Base-by-base conservation (phyloP, 805 yeast species). In the Maudiozyma saulgeensis region DNA sequence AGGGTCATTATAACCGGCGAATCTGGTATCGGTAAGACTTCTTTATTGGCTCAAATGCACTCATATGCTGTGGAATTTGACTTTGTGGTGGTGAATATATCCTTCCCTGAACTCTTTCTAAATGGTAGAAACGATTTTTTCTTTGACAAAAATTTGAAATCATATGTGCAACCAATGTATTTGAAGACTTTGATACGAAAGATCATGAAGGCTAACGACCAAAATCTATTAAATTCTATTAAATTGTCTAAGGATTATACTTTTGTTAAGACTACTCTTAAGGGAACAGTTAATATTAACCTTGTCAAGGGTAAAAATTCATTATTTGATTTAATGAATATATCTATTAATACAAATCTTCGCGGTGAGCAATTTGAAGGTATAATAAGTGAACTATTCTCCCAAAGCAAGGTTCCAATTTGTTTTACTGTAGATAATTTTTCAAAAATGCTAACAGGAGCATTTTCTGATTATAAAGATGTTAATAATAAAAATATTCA, bases 111-210 rank as follows among this genome's bases (percentile, higher is more conserved):
- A 38, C 67, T 70, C 31, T 71, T 87, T 21, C 70, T 80, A n/a
- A 80, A 85, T 55, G 97, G 96, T 47, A 70, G 85, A 23, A 75
- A 72, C 48, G 95, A 86, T 64, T 86, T 80, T 60, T 72, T 76
- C 52, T 76, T 65, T 53, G 84, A 82, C 64, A 66, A 70, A 26
- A 67, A 68, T 41, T 61, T 76, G 28, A 64, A 68, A 21, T 56
- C 71, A 41, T 84, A 81, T 64, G 84, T 79, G 45, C 96, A 89
- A 68, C 96, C 91, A 51, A 84, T 84, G 91, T 78, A 73, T 60
- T 68, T 84, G 46, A 79, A 80, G 59, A 73, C 75, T 44, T 74
- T 87, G 63, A 61, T 87, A 52, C 69, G 71, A 52, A 80, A 79
- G 61, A 67, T 79, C 37, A 60, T 67, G 43, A 68, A 68, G 45